phyloP scores from a whole-genome alignment of 1,284 basidiomycete genomes.

The Cerrena zonata region DNA sequence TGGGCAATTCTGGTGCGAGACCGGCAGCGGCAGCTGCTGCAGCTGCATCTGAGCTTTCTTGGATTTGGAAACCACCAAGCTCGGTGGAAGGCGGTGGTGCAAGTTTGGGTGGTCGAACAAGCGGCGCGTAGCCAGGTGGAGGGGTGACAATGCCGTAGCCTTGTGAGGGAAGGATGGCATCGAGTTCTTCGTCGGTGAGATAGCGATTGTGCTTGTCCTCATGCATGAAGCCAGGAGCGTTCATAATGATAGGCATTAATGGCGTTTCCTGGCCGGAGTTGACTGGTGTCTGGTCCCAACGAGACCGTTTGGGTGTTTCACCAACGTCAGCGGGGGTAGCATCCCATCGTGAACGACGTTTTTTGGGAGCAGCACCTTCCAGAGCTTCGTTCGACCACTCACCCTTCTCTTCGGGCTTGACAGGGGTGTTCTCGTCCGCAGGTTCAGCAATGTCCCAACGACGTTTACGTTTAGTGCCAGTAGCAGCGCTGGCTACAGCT shows the following conservation, averaged over 20 bases:
- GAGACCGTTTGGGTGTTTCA: conserved; percentile 76
- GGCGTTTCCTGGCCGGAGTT: conserved; percentile 49
- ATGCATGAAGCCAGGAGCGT: conserved; percentile 73
- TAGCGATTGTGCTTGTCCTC: conserved; percentile 94
- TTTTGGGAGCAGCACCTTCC: conserved; percentile 74
- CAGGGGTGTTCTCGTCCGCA: conserved; percentile 54
- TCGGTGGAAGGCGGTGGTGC: conserved; percentile 69
- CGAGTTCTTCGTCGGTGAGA: conserved; percentile 92
- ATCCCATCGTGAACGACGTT: conserved; percentile 91
- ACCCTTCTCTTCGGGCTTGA: conserved; percentile 46
- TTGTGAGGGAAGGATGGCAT: conserved; percentile 78
- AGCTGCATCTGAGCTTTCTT: conserved; percentile 87
- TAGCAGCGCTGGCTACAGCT: too few relatives aligned
- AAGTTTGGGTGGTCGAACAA: conserved; percentile 75
- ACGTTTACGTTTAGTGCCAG: conserved; percentile 71
- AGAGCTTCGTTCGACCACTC: conserved; percentile 73
- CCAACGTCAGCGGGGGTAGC: conserved; percentile 67
- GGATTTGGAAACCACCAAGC: conserved; percentile 88
- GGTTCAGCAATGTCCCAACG: conserved; percentile 80
- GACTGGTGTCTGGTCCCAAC: conserved; percentile 90
- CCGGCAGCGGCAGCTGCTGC: conserved; percentile 83
- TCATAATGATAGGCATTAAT: conserved; percentile 77
- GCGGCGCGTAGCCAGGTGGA: conserved; percentile 88
- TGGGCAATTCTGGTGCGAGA: conserved; percentile 91
- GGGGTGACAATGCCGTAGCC: conserved; percentile 92